Base-by-base conservation (phyloP, 2,329 filamentous ascomycete genomes). In the Talaromyces sp. region DNA sequence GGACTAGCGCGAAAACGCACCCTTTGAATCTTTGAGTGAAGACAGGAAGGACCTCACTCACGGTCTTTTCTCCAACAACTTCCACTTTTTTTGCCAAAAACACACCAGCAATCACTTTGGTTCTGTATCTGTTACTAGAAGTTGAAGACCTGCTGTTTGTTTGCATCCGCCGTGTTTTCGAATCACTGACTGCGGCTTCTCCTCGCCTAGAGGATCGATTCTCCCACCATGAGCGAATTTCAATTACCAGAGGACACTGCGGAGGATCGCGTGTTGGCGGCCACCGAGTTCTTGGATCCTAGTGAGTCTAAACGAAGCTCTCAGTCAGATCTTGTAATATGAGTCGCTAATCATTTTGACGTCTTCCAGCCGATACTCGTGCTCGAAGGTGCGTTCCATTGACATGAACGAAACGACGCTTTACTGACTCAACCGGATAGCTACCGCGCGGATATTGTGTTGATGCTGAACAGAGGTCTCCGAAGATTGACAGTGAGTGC, bases 201-300 rank as follows among this genome's bases (percentile, higher is more conserved):
- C 67, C 66, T 72, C 67, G 63, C 66, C 63, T 64, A 47, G 64
- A 51, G 58, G 59, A 65, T 34, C 36, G 45, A 10, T 49, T 62
- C 15, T 45, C 25, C 64, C 69, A 70, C 65, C 65, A 93, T 95
- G 91, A 90, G 93, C 71, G 85, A 83, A 67, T 82, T 87, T 71
- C 88, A 90, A 81, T 86, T 96, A 73, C 88, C 90, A 78, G 93
- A 97, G 84, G 91, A 95, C 79, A 92, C 90, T 70, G 88, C 90
- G 72, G 86, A 88, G 72, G 89, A 96, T 81, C 91, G 93, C 73
- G 88, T 97, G 77, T 90, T 92, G 72, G 88, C 90, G 69, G 93
- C 92, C n/a, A 86, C 90, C 72, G 93, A 97, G 77, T 97, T 98
- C 75, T 87, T 98, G 51, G 94, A 97, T 82, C 94, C 94, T 67